Evolutionary conservation across 768 basidiomycete species (phyloP).

Genomic region (Ramaria sp.): DNA sequence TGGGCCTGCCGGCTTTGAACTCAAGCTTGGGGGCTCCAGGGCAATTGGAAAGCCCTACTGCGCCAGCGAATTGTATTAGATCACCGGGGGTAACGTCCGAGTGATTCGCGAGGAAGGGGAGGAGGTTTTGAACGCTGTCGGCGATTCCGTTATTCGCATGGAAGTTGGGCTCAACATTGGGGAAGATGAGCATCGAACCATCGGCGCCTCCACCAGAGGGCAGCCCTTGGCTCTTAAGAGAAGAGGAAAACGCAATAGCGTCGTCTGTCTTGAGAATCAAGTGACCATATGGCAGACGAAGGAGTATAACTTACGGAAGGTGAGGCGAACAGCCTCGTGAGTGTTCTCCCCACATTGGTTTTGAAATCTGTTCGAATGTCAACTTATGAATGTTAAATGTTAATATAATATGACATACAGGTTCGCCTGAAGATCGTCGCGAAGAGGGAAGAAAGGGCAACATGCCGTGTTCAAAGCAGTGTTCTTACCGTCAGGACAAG

Average conservation of each 20-base stretch:
- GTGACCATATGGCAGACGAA: conserved; percentile 19
- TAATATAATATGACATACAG: no score
- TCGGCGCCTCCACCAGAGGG: conserved; percentile 8
- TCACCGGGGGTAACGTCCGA: conserved; percentile 5
- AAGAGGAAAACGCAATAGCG: conserved; percentile 32
- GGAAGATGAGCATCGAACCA: conserved; percentile 8
- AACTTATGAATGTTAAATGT: no score
- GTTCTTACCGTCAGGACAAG: no score
- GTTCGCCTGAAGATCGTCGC: conserved; percentile 20
- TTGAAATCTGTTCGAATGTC: not conserved
- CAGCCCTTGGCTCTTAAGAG: conserved; percentile 19
- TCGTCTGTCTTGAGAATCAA: no score
- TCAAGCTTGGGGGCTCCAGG: conserved; percentile 14
- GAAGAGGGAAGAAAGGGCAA: conserved; percentile 21
- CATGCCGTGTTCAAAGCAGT: conserved; percentile 17
- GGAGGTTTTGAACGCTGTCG: conserved; percentile 4
- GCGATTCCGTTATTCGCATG: conserved; percentile 5
- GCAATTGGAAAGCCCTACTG: conserved; percentile 11
- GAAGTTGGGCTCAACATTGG: conserved; percentile 10
- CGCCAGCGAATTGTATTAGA: conserved; percentile 6
- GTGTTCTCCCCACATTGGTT: conserved; percentile 9
- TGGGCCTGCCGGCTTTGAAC: conserved; percentile 1
- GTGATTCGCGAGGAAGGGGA: conserved; percentile 9
- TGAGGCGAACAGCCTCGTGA: conserved; percentile 10
- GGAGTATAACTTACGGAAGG: conserved; percentile 14